Base-by-base conservation (phyloP, 2,329 filamentous ascomycete genomes). In the Alternaria arbusti region DNA sequence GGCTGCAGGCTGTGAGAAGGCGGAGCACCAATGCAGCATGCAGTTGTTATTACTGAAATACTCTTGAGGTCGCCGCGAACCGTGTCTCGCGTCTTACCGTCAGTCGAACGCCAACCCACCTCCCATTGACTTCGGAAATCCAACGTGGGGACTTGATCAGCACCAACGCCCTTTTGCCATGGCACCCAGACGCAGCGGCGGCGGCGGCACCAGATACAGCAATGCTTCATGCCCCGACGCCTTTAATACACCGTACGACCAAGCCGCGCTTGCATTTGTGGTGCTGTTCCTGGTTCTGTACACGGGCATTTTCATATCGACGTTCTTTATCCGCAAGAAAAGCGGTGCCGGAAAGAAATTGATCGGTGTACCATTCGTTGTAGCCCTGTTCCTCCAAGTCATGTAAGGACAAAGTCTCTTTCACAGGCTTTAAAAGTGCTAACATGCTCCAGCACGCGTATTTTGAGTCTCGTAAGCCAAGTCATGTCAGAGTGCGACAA, bases 161-260 rank as follows among this genome's bases (percentile, higher is more conserved):
- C 17, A 40, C 13, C 25, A 36, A 36, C 32, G n/a, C 7, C 4
- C 12, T 3, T 44, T 49, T 44, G 54, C 15, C 30, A 76, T 76
- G 73, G 74, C 73, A 57, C 73, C 73, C 51, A 69, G 49, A 63
- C 51, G 70, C 25, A 66, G 70, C 32, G 64, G 71, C 12, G 26
- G 57, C 11, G 57, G 60, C 25, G 54, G 65, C 22, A 28, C 13
- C 9, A 44, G 54, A 13, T 54, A 54, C 10, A 40, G 47, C 28
- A 11, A 22, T 28, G 23, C 22, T 7, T 60, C 43, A 28, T 76
- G 74, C 44, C 68, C 70, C 2, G 54, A 52, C 5, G 69, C 71
- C 6, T 74, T 74, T 46, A 5, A 26, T 7, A 6, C n/a, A 4
- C 25, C 23, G 15, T 26, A n/a, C 11, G 10, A 15, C 6, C 64